Evolutionary conservation across 345 rosid species (phyloP).

Genomic region (Kandelia obovata): DNA sequence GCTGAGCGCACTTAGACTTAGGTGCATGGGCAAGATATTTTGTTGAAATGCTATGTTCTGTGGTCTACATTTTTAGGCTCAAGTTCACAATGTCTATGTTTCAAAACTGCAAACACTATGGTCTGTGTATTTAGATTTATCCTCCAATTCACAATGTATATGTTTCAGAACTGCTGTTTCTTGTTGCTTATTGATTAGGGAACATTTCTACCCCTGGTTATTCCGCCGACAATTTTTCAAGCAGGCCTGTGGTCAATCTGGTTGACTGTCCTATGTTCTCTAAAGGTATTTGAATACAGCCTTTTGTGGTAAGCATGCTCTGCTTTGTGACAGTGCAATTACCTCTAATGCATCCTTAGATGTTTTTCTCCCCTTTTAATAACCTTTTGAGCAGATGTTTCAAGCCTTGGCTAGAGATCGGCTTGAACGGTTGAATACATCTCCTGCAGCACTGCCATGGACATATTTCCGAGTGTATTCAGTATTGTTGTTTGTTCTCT

Average conservation of each 20-base stretch:
- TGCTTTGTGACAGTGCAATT: constrained; percentile 12
- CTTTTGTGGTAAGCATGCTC: constrained; percentile 15
- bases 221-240: constrained; percentile 82
- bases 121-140: no score
- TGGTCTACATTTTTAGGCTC: no score
- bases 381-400: constrained; percentile 59
- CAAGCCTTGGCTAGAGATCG: constrained; percentile 99
- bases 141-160: neutral
- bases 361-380: neutral
- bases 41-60: no score
- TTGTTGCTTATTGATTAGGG: constrained; percentile 51
- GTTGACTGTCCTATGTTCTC: constrained; percentile 77
- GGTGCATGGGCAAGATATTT: no score
- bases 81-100: no score
- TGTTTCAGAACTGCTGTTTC: constrained; percentile 3
- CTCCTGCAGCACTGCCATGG: constrained; percentile 90
- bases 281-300: constrained; percentile 52
- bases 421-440: constrained; percentile 89
- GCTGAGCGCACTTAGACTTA: no score
- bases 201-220: constrained; percentile 77
- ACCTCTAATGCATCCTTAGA: constrained; percentile 2
- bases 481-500: constrained; percentile 67
- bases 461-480: constrained; percentile 86
- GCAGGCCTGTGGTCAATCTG: constrained; percentile 84
- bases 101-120: no score